Percentiles rank a stretch among this genome's conserved stretches.
phyloP scores from a whole-genome alignment of 345 rosid species.

The Aquilaria yunnanensis region DNA sequence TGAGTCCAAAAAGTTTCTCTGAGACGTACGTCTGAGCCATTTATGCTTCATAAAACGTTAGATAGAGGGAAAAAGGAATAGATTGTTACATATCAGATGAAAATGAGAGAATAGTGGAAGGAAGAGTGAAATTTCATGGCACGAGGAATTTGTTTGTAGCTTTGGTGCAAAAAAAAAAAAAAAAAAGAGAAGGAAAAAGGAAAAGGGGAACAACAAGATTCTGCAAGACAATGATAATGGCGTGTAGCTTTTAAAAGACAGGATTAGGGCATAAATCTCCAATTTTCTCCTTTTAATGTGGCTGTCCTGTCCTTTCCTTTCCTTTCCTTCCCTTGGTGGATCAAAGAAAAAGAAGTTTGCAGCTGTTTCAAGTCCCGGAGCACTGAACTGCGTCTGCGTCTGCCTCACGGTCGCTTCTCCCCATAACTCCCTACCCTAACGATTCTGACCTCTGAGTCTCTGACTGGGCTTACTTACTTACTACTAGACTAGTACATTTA shows the following conservation, averaged over 20 bases:
- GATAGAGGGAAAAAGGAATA: too few relatives aligned
- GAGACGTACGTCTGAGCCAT: too few relatives aligned
- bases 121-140: background rate
- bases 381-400: background rate
- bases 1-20: too few relatives aligned
- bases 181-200: background rate
- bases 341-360: background rate
- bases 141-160: background rate
- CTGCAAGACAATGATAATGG: slow-evolving; percentile 12
- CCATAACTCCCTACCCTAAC: too few relatives aligned
- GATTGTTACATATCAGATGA: too few relatives aligned
- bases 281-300: background rate
- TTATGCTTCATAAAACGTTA: too few relatives aligned
- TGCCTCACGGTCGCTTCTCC: too few relatives aligned
- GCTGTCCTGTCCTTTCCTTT: background rate
- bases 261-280: background rate
- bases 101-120: too few relatives aligned
- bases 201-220: slow-evolving; percentile 10
- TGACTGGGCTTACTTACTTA: too few relatives aligned
- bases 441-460: too few relatives aligned
- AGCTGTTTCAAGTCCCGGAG: slow-evolving; percentile 19
- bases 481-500: too few relatives aligned
- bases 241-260: slow-evolving; percentile 6
- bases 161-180: background rate
- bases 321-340: too few relatives aligned